Evolutionary conservation across 208 protist species (phyloP).

Genomic region (Crithidia bombi): DNA sequence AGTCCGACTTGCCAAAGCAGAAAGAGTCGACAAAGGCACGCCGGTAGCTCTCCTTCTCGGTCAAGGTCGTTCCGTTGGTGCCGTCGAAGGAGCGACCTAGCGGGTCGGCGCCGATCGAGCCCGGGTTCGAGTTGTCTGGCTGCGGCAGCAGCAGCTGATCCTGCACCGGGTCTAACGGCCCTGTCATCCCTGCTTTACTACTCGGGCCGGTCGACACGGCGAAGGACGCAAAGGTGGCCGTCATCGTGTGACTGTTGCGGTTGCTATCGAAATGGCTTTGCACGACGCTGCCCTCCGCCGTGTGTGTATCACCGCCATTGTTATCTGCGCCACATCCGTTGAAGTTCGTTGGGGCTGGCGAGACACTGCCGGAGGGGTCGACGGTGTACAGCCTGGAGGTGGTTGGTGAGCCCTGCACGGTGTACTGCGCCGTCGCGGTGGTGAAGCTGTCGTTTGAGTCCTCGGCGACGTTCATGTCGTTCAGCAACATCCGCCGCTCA

Average conservation of each 20-base stretch:
- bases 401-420: conserved; percentile 10
- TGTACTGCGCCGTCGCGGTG: conserved; percentile 17
- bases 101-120: conserved; percentile 7
- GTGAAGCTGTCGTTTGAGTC: conserved; percentile 12
- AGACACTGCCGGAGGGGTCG: conserved; percentile 3
- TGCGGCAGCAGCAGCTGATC: conserved; percentile 19
- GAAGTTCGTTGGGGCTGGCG: background rate
- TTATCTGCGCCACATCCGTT: background rate
- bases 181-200: background rate
- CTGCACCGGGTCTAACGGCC: background rate
- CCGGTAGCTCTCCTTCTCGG: conserved; percentile 35
- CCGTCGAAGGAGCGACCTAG: conserved; percentile 16
- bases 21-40: conserved; percentile 56
- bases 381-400: conserved; percentile 6
- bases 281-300: conserved; percentile 4
- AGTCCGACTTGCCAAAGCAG: conserved; percentile 39
- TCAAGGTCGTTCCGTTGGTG: conserved; percentile 6
- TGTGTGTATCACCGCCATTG: background rate
- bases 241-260: conserved; percentile 23
- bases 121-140: background rate
- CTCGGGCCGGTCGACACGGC: background rate
- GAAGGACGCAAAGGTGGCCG: conserved; percentile 9
- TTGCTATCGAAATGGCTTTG: conserved; percentile 17
- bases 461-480: conserved; percentile 18
- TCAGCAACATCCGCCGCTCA: conserved; percentile 14